Conservation (phyloP, 768 basidiomycete species). For the Tulasnella sp. region DNA sequence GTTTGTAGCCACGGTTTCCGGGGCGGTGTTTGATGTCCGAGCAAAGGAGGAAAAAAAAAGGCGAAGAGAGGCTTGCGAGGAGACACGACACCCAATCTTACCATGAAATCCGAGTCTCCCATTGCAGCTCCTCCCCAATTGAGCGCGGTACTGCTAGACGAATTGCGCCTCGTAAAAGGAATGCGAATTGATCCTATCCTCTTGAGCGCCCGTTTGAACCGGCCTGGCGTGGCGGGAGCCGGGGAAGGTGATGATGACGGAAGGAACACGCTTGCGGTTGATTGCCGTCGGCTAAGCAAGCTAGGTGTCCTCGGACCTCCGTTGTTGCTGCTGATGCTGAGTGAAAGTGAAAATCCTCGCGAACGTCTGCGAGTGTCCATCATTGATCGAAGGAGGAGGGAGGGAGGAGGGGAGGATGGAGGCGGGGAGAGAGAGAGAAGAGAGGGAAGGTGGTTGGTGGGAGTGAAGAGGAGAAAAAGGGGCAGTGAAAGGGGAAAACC, state of each 20-base stretch:
- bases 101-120: slow-evolving; percentile 15
- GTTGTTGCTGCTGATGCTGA: neutral
- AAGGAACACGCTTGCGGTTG: slow-evolving; percentile 5
- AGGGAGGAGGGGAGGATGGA: neutral
- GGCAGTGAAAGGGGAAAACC: neutral
- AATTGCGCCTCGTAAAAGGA: neutral
- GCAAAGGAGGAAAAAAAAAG: neutral
- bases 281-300: slow-evolving; percentile 10
- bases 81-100: neutral
- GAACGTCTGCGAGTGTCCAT: neutral
- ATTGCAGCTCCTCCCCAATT: slow-evolving; percentile 7
- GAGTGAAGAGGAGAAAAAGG: neutral
- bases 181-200: neutral
- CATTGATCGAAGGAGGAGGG: neutral
- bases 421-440: neutral
- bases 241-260: neutral
- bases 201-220: slow-evolving; percentile 10
- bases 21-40: no score
- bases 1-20: no score
- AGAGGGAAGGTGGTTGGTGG: neutral
- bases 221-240: neutral
- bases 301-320: neutral
- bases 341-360: slow-evolving; percentile 9
- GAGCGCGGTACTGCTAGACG: neutral
- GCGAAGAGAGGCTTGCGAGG: neutral